Base-by-base conservation (phyloP, 2,329 filamentous ascomycete species). In the Cadophora gregata region DNA sequence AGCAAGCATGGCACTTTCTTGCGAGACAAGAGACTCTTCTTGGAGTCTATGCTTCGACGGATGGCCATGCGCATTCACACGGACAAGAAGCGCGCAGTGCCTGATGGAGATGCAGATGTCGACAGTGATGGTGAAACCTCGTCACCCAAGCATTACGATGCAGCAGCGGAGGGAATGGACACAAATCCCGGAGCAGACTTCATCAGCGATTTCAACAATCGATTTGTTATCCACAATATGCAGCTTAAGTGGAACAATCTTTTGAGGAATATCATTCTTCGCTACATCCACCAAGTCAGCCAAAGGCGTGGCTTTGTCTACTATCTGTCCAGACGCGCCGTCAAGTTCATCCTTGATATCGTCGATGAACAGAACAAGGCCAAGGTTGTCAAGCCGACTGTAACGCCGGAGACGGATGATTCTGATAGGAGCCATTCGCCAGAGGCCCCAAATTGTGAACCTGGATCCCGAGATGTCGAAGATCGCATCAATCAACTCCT, bases 171-270 rank as follows among this genome's bases (percentile, higher is more conserved):
- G 38, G 82, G 83, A n/a, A 86, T 88, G 59, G 89, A 93, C 70
- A 85, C 90, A 1, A 88, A 89, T 2, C 87, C 90, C 0, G 86
- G 90, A 3, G 87, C 91, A 19, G 93, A 97, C 71, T 95, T 95
- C 72, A 90, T 92, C 59, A 97, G 92, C 78, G 94, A 98, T 77
- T 99, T 97, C 83, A 96, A 96, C 77, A 99, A 99, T 76, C 91
- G 96, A 1, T 99, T 99, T 81, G 95, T 98, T 73, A 91, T 99
- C 62, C 96, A 99, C 82, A 99, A 99, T 74, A 87, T 96, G 77
- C 96, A 99, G 75, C 82, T 99, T 65, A 99, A 99, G 79, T 99
- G 96, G 96, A 98, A 97, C 81, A 99, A 99, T 74, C 88, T 94
- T 12, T 81, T 99, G 45, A 89, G 96, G 67, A 98, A 99, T 76